Conservation (phyloP, 768 basidiomycete genomes). For the Tulasnella sp. region DNA sequence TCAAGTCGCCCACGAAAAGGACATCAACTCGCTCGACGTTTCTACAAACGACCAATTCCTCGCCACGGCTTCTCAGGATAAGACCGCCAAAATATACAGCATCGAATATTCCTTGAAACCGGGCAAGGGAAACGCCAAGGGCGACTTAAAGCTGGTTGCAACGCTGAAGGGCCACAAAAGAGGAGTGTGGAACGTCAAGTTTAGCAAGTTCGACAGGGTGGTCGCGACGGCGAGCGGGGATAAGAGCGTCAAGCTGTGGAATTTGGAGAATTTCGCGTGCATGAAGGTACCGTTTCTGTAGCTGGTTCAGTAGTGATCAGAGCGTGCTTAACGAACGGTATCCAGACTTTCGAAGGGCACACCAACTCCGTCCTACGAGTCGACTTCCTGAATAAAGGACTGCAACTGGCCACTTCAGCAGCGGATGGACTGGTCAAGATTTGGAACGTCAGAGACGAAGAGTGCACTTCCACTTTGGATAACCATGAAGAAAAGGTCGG, state of each 20-base stretch:
- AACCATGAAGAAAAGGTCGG: constrained; percentile 96
- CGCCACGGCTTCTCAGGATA: constrained; percentile 94
- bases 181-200: constrained; percentile 92
- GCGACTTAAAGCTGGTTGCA: constrained; percentile 72
- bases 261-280: constrained; percentile 87
- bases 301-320: too few species aligned
- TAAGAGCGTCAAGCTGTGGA: constrained; percentile 93
- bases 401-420: constrained; percentile 84
- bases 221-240: constrained; percentile 94
- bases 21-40: constrained; percentile 94
- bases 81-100: constrained; percentile 84
- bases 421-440: constrained; percentile 95
- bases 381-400: constrained; percentile 77
- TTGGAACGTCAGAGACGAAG: constrained; percentile 88
- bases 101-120: constrained; percentile 52
- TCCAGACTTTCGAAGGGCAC: constrained; percentile 94
- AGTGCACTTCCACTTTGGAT: constrained; percentile 84
- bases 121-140: constrained; percentile 49
- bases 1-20: constrained; percentile 92
- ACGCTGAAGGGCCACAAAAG: constrained; percentile 95
- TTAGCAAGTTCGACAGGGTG: constrained; percentile 75
- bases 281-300: constrained; percentile 46
- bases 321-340: not conserved
- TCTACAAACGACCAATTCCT: constrained; percentile 84
- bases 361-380: constrained; percentile 94